A percentile compares a stretch with the other conserved stretches of the same genome.
Conservation (phyloP, 2,329 filamentous ascomycete species). For the Tolypocladium amazonense region DNA sequence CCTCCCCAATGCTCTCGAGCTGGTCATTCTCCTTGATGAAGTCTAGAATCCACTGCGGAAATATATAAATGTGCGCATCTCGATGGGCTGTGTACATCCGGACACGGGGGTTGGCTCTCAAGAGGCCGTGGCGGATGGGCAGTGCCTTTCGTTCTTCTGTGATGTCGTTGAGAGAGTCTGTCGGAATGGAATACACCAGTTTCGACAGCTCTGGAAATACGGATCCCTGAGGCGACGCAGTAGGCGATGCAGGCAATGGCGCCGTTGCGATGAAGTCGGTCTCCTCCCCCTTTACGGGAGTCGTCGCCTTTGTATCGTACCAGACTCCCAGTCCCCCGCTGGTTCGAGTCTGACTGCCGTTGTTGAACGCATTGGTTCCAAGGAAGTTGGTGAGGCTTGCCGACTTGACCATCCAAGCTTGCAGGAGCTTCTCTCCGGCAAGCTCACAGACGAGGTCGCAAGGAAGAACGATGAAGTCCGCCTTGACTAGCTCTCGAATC, state of each 20-base stretch:
- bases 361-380: conserved; percentile 31
- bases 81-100: conserved; percentile 76
- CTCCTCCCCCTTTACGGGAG: conserved; percentile 76
- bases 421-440: conserved; percentile 68
- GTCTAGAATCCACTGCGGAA: conserved; percentile 84
- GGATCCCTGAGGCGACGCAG: conserved; percentile 39
- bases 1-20: conserved; percentile 82
- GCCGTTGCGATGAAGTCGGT: conserved; percentile 83
- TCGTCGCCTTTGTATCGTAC: conserved; percentile 74
- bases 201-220: conserved; percentile 61
- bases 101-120: conserved; percentile 64
- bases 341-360: conserved; percentile 28
- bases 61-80: conserved; percentile 90
- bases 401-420: conserved; percentile 85
- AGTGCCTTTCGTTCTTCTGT: conserved; percentile 64
- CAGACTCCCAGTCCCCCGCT: conserved; percentile 81
- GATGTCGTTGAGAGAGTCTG: conserved; percentile 77
- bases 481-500: conserved; percentile 65
- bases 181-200: conserved; percentile 77
- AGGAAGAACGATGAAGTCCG: conserved; percentile 82
- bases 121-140: conserved; percentile 63
- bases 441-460: conserved; percentile 92
- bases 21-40: conserved; percentile 70
- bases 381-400: conserved; percentile 56
- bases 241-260: conserved; percentile 47